phyloP scores from a whole-genome alignment of 495 filamentous ascomycete species.

The Coniosporium apollinis region DNA sequence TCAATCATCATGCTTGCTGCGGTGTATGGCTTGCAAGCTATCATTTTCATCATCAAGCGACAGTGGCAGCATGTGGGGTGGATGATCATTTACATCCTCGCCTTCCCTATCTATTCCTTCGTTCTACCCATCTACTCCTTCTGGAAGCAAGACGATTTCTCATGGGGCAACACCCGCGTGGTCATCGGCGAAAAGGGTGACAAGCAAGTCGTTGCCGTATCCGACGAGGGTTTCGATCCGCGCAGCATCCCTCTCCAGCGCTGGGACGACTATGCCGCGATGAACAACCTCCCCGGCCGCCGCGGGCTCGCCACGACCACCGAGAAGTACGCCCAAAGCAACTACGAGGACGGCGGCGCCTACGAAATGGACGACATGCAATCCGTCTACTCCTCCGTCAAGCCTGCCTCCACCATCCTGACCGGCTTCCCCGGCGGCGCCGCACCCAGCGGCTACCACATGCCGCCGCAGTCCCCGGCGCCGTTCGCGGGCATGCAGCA shows the following conservation, averaged over 20 bases:
- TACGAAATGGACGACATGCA: constrained; percentile 98
- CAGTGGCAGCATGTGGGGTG: constrained; percentile 99
- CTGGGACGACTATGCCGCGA: constrained; percentile 95
- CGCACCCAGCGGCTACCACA: constrained; percentile 19
- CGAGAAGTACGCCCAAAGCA: constrained; percentile 46
- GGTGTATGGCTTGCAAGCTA: constrained; percentile 89
- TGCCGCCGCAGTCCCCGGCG: constrained; percentile 15
- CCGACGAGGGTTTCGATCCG: constrained; percentile 81
- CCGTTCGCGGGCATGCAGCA: constrained; percentile 13
- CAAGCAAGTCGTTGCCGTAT: constrained; percentile 73
- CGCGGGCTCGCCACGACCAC: constrained; percentile 42
- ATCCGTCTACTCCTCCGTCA: constrained; percentile 85
- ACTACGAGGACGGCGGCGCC: constrained; percentile 41
- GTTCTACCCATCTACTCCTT: constrained; percentile 90
- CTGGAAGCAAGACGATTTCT: constrained; percentile 98
- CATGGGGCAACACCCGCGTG: constrained; percentile 94
- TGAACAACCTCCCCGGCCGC: constrained; percentile 80
- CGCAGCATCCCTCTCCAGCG: constrained; percentile 82
- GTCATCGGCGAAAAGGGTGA: constrained; percentile 86
- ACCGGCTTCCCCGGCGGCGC: constrained; percentile 53
- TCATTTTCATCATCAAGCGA: constrained; percentile 89
- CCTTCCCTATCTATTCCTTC: constrained; percentile 88
- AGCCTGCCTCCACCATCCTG: constrained; percentile 80
- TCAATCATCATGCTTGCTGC: constrained; percentile 81
- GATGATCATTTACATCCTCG: constrained; percentile 92